Percentiles rank a stretch among this genome's conserved stretches.
Conservation (phyloP, 371 early-diverging fungal species). For the Ordospora colligata region DNA sequence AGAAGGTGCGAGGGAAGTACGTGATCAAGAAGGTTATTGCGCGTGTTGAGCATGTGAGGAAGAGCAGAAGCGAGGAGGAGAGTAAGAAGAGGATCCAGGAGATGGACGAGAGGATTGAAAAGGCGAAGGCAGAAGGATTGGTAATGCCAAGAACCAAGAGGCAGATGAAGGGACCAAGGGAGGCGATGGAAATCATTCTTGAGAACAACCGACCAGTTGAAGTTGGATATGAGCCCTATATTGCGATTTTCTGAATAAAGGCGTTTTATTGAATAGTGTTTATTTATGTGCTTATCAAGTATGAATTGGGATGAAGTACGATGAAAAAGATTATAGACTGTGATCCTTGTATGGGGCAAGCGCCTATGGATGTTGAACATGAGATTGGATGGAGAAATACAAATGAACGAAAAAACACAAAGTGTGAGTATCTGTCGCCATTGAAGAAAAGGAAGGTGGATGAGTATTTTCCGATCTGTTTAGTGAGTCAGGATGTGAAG, state of each 20-base stretch:
- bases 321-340: background rate
- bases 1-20: slow-evolving; percentile 87
- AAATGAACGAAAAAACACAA: background rate
- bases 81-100: slow-evolving; percentile 88
- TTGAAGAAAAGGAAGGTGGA: slow-evolving; percentile 21
- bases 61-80: slow-evolving; percentile 95
- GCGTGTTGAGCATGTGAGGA: slow-evolving; percentile 95
- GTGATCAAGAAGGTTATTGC: slow-evolving; percentile 93
- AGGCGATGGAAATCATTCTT: slow-evolving; percentile 70
- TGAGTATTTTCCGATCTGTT: background rate
- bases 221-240: slow-evolving; percentile 31
- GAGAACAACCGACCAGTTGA: slow-evolving; percentile 64
- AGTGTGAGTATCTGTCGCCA: slow-evolving; percentile 11
- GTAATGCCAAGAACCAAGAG: slow-evolving; percentile 72
- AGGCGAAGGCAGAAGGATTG: slow-evolving; percentile 66
- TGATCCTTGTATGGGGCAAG: slow-evolving; percentile 1
- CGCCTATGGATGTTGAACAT: slow-evolving; percentile 38
- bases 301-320: background rate
- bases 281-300: background rate
- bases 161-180: slow-evolving; percentile 77
- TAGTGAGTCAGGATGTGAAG: background rate
- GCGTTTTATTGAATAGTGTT: background rate
- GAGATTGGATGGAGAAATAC: slow-evolving; percentile 38
- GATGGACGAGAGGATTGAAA: slow-evolving; percentile 73
- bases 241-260: slow-evolving; percentile 27